These are phyloP conservation scores for Hyphopichia fennica DNA, from an alignment of 1,139 yeast genomes.

Conservation along the genomic window DNA sequence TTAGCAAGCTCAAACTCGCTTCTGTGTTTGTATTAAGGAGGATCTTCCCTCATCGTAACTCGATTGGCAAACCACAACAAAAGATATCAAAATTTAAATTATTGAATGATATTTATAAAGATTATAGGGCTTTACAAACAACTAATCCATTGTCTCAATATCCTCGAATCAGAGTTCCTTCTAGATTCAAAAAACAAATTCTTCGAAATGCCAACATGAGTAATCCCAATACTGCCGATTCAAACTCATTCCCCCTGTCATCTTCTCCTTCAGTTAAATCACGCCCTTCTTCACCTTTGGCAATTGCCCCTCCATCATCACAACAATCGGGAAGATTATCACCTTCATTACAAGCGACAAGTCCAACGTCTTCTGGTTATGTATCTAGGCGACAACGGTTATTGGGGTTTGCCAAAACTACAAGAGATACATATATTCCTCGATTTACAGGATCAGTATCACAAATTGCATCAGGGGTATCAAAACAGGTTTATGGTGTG, in stretches of 20 bases:
- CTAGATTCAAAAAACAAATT: background rate
- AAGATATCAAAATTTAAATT: slow-evolving; percentile 14
- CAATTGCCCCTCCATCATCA: background rate
- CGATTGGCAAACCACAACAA: slow-evolving; percentile 5
- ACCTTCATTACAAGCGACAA: slow-evolving; percentile 4
- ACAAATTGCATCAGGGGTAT: slow-evolving; percentile 50
- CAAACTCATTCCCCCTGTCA: background rate
- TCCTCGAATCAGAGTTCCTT: background rate
- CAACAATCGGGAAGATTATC: background rate
- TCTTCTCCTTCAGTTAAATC: background rate
- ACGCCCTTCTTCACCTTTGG: background rate
- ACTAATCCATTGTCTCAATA: slow-evolving; percentile 11
- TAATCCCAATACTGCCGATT: background rate
- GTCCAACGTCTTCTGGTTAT: slow-evolving; percentile 3
- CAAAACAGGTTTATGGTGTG: slow-evolving; percentile 30
- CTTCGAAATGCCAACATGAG: background rate
- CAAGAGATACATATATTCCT: slow-evolving; percentile 61
- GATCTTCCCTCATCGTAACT: slow-evolving; percentile 11
- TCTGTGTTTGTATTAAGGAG: slow-evolving; percentile 18
- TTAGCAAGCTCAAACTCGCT: slow-evolving; percentile 10
- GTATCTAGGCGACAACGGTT: slow-evolving; percentile 34
- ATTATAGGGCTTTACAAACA: slow-evolving; percentile 22
- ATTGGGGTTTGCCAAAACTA: slow-evolving; percentile 51
- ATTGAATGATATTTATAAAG: slow-evolving; percentile 22
- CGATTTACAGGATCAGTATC: slow-evolving; percentile 47